Evolutionary conservation across 1,284 basidiomycete species (phyloP), one percentile per base, ranked within the genome.

Genomic region (Jaminaea rosea): DNA sequence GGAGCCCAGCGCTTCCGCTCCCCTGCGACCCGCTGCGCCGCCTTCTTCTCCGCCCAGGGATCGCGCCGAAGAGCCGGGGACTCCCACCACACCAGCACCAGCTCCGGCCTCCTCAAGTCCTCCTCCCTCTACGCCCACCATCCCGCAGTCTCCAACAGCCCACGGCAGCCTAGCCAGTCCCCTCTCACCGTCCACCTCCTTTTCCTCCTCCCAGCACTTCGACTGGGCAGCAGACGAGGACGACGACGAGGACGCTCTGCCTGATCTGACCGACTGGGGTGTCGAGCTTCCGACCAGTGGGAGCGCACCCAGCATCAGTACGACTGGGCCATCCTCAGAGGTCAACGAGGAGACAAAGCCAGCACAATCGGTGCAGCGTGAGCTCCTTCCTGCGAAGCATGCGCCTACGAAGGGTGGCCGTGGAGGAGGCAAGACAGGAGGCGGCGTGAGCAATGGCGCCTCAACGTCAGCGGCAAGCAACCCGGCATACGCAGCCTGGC

Each of bases 191-290:
- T 29, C 52, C 17, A 44, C 50, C 39, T 46, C 26, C 19, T 23
- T 21, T n/a, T n/a, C n/a, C 26, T 26, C 17, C 37, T 6, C 17
- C 13, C 45, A 44, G 11, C 19, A 26, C n/a, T 55, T 66, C 41
- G 59, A 67, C 50, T 67, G 65, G 65, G 65, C n/a, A n/a, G n/a
- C 65, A 4, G 63, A 55, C 1, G 65, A 67, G 17, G 65, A 65
- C 44, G 60, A 59, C 36, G 65, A 67, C 32, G 65, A 60, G 31
- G 65, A 67, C 46, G 47, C 56, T 45, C 44, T 67, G 26, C 65
- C 65, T 1, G 65, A 67, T 34, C 48, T 67, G 1, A 57, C 62
- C 21, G 65, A 65, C 39, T 64, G 62, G 62, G 62, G 60, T 1
- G 54, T 64, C 2, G 60, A 60, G 1, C 24, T 32, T 10, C 8